These are phyloP conservation scores for Golovinomyces cichoracearum DNA, from an alignment of 2,329 filamentous ascomycete genomes.

Conservation along the genomic window DNA sequence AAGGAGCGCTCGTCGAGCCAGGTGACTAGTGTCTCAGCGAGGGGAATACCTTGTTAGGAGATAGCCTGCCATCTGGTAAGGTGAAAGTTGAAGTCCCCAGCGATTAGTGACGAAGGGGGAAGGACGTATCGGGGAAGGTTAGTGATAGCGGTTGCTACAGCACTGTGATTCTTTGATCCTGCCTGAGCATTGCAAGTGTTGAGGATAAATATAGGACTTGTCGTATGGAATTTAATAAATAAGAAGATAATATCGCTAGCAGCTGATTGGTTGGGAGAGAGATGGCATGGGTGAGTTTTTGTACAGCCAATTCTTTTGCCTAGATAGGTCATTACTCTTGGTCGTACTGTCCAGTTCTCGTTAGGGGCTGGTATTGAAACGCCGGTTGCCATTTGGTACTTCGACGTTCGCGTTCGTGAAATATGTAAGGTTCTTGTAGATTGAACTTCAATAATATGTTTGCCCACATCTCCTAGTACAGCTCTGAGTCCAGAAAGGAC, in stretches of 20 bases:
- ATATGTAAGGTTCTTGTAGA: not conserved
- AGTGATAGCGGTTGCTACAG: not conserved
- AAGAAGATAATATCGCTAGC: not conserved
- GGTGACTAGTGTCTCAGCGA: too few species aligned
- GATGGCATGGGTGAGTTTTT: not conserved
- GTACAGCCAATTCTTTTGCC: not conserved
- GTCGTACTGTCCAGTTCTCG: not conserved
- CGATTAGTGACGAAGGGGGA: not conserved
- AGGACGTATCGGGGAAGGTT: not conserved
- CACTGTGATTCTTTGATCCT: not conserved
- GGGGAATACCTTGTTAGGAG: too few species aligned
- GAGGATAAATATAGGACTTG: not conserved
- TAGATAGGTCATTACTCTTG: not conserved
- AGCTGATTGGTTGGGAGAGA: not conserved
- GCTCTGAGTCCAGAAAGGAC: not conserved
- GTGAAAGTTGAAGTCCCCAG: not conserved
- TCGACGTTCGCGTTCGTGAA: not conserved
- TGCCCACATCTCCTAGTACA: not conserved
- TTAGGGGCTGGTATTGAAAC: not conserved
- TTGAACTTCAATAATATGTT: not conserved
- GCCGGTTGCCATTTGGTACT: not conserved
- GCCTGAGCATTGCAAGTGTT: not conserved
- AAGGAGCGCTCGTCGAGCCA: too few species aligned
- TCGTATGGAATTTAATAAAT: not conserved
- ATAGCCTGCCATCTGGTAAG: not conserved